Base-by-base conservation (phyloP, 352 stramenopile species). In the Pythium dissimile region DNA sequence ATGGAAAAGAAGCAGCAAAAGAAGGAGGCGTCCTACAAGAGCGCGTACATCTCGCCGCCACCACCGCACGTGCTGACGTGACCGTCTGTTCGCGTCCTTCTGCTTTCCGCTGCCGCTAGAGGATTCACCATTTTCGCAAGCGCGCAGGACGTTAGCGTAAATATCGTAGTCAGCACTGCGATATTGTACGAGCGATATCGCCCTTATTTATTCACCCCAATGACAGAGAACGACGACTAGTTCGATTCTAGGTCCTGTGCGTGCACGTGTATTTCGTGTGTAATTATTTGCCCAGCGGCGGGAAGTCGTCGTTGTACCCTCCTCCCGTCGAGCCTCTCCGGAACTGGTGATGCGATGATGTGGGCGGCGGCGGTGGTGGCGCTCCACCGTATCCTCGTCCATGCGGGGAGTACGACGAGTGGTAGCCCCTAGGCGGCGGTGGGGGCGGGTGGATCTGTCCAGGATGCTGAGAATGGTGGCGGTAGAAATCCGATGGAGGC, bases 251-350 rank as follows among this genome's bases (percentile, higher is more conserved):
- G n/a, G n/a, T n/a, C n/a, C n/a, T n/a, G n/a, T 55, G 38, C 15
- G 23, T 59, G 24, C 46, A 23, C 18, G 34, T 47, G 34, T 30
- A 28, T 43, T 10, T 39, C 16, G 11, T 28, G 15, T 39, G 30
- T 39, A 13, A 16, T 39, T 48, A 69, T 50, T 86, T 80, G 35
- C 79, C 73, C 7, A 92, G 67, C 16, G 82, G 82, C 24, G 82
- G 79, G 48, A 92, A 92, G 32, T 88, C 80, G 26, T 88, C 77
- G 20, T 89, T 73, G 54, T 89, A 89, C 24, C 61, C 72, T 13
- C 69, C 50, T 8, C 11, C n/a, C 20, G 39, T 54, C 37, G 47
- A 71, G 8, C 49, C 50, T 39, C 58, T 70, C 32, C 63, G 54
- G 30, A 53, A 53, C 23, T 65, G 34, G 41, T 67, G 58, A 59